Evolutionary conservation across 352 stramenopile genomes (phyloP).

Genomic region (Pythium aristosporum): DNA sequence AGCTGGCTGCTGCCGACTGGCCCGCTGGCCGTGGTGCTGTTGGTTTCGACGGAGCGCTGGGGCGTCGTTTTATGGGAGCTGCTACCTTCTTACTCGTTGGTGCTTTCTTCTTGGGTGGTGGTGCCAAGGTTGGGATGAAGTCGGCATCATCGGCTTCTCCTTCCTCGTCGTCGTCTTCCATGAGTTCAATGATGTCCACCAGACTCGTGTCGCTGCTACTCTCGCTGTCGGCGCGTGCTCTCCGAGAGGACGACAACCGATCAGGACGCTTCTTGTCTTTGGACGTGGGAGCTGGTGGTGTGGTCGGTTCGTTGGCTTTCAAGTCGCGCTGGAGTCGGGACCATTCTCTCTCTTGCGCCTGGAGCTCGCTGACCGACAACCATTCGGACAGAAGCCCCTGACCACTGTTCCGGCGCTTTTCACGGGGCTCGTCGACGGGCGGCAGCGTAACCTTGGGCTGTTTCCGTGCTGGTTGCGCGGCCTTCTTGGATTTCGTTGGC

Average conservation of each 20-base stretch:
- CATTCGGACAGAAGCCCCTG: constrained; percentile 20
- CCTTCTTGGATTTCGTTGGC: constrained; percentile 4
- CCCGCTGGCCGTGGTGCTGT: constrained; percentile 1
- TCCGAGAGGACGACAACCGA: not conserved
- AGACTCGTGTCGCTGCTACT: constrained; percentile 25
- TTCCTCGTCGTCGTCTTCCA: constrained; percentile 30
- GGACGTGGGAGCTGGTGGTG: not conserved
- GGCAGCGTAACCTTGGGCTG: not conserved
- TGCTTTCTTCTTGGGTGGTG: constrained; percentile 8
- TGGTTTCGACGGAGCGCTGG: not conserved
- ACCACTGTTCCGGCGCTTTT: constrained; percentile 1
- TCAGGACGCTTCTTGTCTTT: not conserved
- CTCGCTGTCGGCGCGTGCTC: constrained; percentile 7
- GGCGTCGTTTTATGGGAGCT: not conserved
- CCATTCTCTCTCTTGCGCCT: constrained; percentile 30
- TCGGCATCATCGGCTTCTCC: constrained; percentile 23
- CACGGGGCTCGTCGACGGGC: not conserved
- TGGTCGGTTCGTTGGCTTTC: constrained; percentile 10
- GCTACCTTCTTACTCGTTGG: not conserved
- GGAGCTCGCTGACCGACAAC: constrained; percentile 27
- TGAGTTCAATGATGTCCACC: constrained; percentile 27
- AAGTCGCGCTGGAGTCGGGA: constrained; percentile 19
- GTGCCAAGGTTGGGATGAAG: constrained; percentile 6
- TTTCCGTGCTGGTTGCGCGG: constrained; percentile 6
- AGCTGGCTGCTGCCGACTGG: not conserved